phyloP scores from a whole-genome alignment of 2,329 filamentous ascomycete genomes.

The Penicillium sp. region DNA sequence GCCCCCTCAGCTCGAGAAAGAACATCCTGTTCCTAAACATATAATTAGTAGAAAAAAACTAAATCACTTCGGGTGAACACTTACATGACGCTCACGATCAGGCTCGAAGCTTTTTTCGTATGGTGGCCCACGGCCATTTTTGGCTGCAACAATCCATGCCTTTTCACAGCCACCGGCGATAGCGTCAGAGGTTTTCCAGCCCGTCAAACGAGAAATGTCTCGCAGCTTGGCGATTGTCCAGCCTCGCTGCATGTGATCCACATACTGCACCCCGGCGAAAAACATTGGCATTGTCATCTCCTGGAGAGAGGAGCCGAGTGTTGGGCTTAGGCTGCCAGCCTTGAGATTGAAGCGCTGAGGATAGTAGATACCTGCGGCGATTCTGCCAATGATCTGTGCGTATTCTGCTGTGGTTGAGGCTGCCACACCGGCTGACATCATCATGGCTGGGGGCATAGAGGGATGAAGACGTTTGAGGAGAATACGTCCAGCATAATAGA shows the following conservation, averaged over 20 bases:
- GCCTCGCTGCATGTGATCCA: conserved; percentile 66
- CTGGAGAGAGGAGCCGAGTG: conserved; percentile 75
- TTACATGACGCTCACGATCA: conserved; percentile 14
- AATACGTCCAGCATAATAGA: conserved; percentile 82
- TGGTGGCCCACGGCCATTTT: conserved; percentile 71
- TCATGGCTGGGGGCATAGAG: conserved; percentile 84
- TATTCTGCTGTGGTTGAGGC: conserved; percentile 68
- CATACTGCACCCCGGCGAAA: conserved; percentile 79
- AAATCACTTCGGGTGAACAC: conserved; percentile 2
- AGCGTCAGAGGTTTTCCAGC: conserved; percentile 79
- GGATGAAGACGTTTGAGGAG: conserved; percentile 80
- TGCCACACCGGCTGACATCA: conserved; percentile 78
- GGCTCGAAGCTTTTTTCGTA: conserved; percentile 52
- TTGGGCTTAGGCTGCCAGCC: conserved; percentile 64
- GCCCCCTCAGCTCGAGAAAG: conserved; percentile 26
- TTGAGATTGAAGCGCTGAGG: conserved; percentile 38
- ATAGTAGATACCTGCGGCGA: conserved; percentile 66
- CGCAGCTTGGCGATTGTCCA: conserved; percentile 74
- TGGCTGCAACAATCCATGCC: conserved; percentile 73
- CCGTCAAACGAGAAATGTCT: conserved; percentile 75
- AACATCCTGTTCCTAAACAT: conserved; percentile 14
- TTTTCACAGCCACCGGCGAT: conserved; percentile 83
- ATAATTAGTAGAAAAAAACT: conserved; percentile 18
- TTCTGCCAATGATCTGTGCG: conserved; percentile 74
- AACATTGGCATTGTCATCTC: conserved; percentile 82